phyloP scores from a whole-genome alignment of 495 filamentous ascomycete genomes.

The Penicillium alfredii region DNA sequence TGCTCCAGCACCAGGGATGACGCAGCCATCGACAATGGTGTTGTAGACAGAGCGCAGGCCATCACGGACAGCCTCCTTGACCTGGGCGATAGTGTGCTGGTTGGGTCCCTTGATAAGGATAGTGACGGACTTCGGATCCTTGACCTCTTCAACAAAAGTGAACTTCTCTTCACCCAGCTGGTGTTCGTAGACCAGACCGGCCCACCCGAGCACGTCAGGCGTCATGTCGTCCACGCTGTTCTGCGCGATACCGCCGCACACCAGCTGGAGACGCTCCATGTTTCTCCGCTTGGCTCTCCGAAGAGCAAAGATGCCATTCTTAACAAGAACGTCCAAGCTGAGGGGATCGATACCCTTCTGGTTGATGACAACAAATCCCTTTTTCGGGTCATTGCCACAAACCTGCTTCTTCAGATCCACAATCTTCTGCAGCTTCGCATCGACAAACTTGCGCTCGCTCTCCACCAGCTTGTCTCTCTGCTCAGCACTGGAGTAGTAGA shows the following conservation, averaged over 20 bases:
- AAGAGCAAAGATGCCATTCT: conserved; percentile 95
- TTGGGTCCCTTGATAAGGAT: conserved; percentile 97
- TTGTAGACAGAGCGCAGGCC: conserved; percentile 95
- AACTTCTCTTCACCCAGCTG: conserved; percentile 98
- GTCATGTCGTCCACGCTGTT: conserved; percentile 94
- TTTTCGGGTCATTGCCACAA: conserved; percentile 89
- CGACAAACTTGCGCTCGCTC: conserved; percentile 91
- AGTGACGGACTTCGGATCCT: conserved; percentile 98
- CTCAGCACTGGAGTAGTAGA: conserved; percentile 96
- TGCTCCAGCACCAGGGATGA: conserved; percentile 89
- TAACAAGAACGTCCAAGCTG: conserved; percentile 88
- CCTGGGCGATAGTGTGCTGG: conserved; percentile 89
- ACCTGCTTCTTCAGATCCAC: conserved; percentile 98
- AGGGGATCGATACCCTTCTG: conserved; percentile 98
- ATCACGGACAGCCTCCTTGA: conserved; percentile 95
- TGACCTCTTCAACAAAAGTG: conserved; percentile 97
- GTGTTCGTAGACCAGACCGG: conserved; percentile 93
- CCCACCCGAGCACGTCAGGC: conserved; percentile 90
- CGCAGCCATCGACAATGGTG: conserved; percentile 93
- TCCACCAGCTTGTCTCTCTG: conserved; percentile 97
- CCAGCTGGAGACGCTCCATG: conserved; percentile 94
- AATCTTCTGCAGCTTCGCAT: conserved; percentile 95
- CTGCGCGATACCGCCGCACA: conserved; percentile 84
- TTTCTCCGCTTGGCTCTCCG: conserved; percentile 94
- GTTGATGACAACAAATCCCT: conserved; percentile 96